phyloP scores from a whole-genome alignment of 148 eudicot genomes.

The Vaccinium macrocarpon region DNA sequence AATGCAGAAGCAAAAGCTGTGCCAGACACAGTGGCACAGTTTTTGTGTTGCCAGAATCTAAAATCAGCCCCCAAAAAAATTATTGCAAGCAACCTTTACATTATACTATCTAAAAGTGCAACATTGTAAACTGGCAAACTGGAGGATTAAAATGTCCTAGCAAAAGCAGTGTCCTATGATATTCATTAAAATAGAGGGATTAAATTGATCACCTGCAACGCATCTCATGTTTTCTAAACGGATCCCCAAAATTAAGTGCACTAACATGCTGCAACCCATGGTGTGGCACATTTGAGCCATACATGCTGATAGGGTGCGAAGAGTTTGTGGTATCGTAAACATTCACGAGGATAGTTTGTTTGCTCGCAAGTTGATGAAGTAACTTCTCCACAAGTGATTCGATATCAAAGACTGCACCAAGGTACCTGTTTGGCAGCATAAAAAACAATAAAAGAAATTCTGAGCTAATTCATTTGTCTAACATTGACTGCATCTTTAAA shows the following conservation, averaged over 20 bases:
- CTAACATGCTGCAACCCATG: conserved; percentile 67
- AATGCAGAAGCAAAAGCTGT: neutral
- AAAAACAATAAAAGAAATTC: conserved; percentile 10
- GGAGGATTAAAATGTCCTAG: neutral
- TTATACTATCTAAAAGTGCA: neutral
- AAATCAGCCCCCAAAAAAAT: neutral
- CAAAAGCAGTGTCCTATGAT: too few relatives aligned
- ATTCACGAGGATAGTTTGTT: conserved; percentile 84
- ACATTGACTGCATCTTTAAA: neutral
- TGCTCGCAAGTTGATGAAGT: conserved; percentile 97
- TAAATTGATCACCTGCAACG: conserved; percentile 62
- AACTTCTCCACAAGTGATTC: conserved; percentile 95
- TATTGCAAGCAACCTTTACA: neutral
- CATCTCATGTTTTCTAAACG: conserved; percentile 90
- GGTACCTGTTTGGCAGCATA: conserved; percentile 58
- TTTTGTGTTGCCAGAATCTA: neutral
- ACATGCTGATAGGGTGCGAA: conserved; percentile 85
- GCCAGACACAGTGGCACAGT: neutral
- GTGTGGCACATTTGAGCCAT: conserved; percentile 55
- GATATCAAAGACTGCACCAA: conserved; percentile 91
- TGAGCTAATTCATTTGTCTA: neutral
- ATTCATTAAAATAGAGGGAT: neutral
- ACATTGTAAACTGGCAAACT: conserved; percentile 9
- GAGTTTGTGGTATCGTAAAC: conserved; percentile 79
- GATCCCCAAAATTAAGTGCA: conserved; percentile 85